Evolutionary conservation across 2,329 filamentous ascomycete genomes (phyloP), one percentile per base, ranked within the genome.

Genomic region (Alternaria tenuissima): DNA sequence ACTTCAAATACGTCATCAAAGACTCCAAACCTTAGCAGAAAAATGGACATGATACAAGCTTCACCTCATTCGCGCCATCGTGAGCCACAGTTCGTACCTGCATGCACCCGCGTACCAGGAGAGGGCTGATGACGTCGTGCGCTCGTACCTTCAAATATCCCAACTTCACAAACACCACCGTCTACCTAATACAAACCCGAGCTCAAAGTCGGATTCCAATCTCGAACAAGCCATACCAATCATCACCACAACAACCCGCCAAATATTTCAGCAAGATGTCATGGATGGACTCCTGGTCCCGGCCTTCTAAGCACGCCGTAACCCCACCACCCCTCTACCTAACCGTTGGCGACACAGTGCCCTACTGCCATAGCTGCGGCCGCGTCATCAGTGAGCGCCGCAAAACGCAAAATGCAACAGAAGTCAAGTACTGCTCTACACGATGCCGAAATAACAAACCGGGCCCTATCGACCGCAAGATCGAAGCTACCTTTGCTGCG

Each of bases 351-450:
- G 83, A 85, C 48, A 72, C 78, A 26, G 83, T 82, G 0, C 82
- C 83, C 1, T 88, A 88, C 70, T 88, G 86, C 65, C 82, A 83
- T 61, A 82, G 83, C 12, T 89, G 86, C 64, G 86, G 87, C 1
- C 80, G 86, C 41, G 81, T 86, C 3, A 87, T 87, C 39, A 81
- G 83, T 64, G 72, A 75, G 70, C 61, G 68, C 30, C 74, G 75
- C 22, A 79, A 79, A 47, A 69, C 67, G 2, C 66, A 73, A 18
- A 62, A 74, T 6, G 68, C 74, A n/a, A 66, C 74, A 26, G 67
- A 75, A 42, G 73, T 81, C 32, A 87, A 86, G 62, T 89, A 87
- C 77, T 88, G 87, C 76, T 88, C 86, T 0, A 78, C 82, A 46
- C 78, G 83, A 38, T 89, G 86, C 64, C 79, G 85, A 20, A 79